phyloP scores from a whole-genome alignment of 768 basidiomycete species.

The Suillus subaureus region DNA sequence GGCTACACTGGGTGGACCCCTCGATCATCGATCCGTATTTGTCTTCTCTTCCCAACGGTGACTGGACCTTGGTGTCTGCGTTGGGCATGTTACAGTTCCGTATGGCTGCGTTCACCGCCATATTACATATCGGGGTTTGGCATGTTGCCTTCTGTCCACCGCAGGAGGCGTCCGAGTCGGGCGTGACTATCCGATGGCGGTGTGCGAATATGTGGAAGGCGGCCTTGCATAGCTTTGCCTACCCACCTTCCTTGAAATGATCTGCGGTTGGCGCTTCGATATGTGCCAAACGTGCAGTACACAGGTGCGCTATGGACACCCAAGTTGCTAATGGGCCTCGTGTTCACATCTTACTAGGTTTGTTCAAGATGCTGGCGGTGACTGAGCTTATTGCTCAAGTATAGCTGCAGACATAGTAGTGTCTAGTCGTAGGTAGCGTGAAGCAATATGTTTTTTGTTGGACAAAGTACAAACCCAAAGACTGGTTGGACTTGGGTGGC shows the following conservation, averaged over 20 bases:
- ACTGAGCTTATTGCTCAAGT: background rate
- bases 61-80: background rate
- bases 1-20: constrained; percentile 1
- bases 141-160: background rate
- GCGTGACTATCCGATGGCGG: background rate
- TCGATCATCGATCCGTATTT: constrained; percentile 4
- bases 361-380: constrained; percentile 1
- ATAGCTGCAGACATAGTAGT: constrained; percentile 4
- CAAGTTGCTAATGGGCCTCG: background rate
- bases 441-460: constrained; percentile 5
- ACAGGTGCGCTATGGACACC: background rate
- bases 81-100: background rate
- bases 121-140: background rate
- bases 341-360: background rate
- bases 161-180: background rate
- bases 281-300: constrained; percentile 1
- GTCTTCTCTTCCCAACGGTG: background rate
- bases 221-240: background rate
- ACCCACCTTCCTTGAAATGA: background rate
- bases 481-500: background rate
- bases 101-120: constrained; percentile 5
- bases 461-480: background rate
- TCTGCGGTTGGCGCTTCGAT: background rate
- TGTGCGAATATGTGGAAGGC: constrained; percentile 2
- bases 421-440: constrained; percentile 5